Conservation (phyloP, 176 grass and related monocot genomes). For the Triticum monococcum region DNA sequence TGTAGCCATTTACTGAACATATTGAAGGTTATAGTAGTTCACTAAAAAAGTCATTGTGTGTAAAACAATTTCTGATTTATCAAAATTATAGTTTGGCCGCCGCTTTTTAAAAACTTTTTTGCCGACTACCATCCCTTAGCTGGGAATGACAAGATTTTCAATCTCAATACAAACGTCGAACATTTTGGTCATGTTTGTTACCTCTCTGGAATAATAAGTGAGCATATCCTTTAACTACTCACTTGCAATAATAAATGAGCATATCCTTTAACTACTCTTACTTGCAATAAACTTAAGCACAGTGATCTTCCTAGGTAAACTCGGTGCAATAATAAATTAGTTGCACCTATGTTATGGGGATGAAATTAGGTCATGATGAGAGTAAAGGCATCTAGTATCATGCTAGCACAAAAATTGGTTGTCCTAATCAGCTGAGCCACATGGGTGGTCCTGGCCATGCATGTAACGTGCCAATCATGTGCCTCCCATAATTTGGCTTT, state of each 20-base stretch:
- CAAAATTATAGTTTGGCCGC: not conserved
- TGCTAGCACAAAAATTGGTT: not conserved
- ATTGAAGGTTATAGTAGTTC: not conserved
- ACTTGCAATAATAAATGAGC: not conserved
- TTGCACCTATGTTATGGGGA: not conserved
- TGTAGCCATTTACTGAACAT: not conserved
- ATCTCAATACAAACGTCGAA: not conserved
- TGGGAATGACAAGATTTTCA: not conserved
- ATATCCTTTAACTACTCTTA: not conserved
- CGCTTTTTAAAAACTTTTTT: not conserved
- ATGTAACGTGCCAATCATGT: conserved; percentile 28
- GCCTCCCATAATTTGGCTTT: conserved; percentile 27
- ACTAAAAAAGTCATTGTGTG: too few species aligned
- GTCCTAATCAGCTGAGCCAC: conserved; percentile 35
- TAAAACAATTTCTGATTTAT: too few species aligned
- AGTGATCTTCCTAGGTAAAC: not conserved
- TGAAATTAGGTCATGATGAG: not conserved
- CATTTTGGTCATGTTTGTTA: not conserved
- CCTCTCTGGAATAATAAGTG: not conserved
- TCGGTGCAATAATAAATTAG: not conserved
- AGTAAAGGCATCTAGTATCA: not conserved
- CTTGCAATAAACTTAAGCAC: not conserved
- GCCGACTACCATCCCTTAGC: not conserved
- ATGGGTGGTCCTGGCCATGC: conserved; percentile 28
- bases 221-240: too few species aligned